Evolutionary conservation across 148 eudicot species (phyloP).

Genomic region (Chenopodium formosanum): DNA sequence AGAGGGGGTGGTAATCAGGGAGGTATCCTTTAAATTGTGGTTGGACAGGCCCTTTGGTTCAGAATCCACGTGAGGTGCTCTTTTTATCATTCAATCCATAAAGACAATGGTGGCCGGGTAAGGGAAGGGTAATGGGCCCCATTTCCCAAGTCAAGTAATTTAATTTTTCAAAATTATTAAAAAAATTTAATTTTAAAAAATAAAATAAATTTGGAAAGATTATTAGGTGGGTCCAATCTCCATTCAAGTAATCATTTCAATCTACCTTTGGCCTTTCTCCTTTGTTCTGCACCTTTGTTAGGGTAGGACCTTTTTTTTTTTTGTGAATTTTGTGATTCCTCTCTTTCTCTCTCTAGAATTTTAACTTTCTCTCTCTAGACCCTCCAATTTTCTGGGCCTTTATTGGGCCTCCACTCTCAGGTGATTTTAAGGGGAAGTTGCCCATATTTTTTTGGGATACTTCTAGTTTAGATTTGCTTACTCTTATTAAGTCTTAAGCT

Average conservation of each 20-base stretch:
- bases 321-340: constrained; percentile 11
- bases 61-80: constrained; percentile 86
- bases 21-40: constrained; percentile 42
- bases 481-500: neutral
- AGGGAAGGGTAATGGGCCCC: constrained; percentile 12
- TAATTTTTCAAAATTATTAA: neutral
- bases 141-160: constrained; percentile 12
- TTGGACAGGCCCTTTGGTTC: constrained; percentile 55
- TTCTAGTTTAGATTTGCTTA: neutral
- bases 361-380: neutral
- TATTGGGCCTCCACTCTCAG: constrained; percentile 30
- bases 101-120: constrained; percentile 47
- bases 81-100: constrained; percentile 60
- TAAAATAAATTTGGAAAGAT: neutral
- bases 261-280: constrained; percentile 27
- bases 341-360: neutral
- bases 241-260: constrained; percentile 36
- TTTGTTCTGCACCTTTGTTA: constrained; percentile 28
- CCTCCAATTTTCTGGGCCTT: constrained; percentile 25
- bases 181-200: neutral
- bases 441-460: neutral
- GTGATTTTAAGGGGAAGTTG: constrained; percentile 13
- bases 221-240: constrained; percentile 17
- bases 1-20: neutral
- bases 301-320: neutral